Base-by-base conservation (phyloP, 176 grass and related monocot genomes). In the Miscanthus lutarioriparius region DNA sequence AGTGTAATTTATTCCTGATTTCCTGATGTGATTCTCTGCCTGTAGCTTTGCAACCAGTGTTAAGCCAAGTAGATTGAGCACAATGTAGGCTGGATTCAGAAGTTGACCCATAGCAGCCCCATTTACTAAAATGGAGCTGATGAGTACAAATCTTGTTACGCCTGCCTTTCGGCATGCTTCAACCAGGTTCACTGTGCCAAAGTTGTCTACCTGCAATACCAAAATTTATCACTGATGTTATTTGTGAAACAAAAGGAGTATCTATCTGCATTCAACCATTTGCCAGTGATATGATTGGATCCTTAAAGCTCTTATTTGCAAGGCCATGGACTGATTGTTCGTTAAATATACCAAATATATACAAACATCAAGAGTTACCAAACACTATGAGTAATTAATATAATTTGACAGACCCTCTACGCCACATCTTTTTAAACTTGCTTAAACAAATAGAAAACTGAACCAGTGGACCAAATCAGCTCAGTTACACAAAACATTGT, bases 91-190 rank as follows among this genome's bases (percentile, higher is more conserved):
- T 53, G 89, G 89, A 89, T 94, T 91, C 64, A 94, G 84, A 80
- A 91, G 28, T 67, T 94, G 92, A 19, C 92, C 89, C 89, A 94
- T 91, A 5, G 86, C 83, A 6, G 86, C 82, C 17, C 83, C 87
- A 48, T 94, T 94, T 17, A 94, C 92, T 28, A 94, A 85, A 81
- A 94, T 94, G 67, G 92, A 94, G 70, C 92, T 91, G 22, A 94
- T 10, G 25, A 91, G 92, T 32, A 94, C 13, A 41, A 94, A 94
- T 82, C 92, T 91, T 15, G 82, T 87, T 37, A 94, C 81, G 0
- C 92, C 92, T 27, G 74, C 77, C 37, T 94, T 91, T 16, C 92
- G 76, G 74, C 89, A 94, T 36, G 92, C 92, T 87, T 94, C 92
- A 70, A 91, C 92, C 28, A 94, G 89, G 37, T 91, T 94, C 58